These are phyloP conservation scores for Aspergillus eucalypticola DNA, from an alignment of 2,329 filamentous ascomycete species.

Conservation along the genomic window DNA sequence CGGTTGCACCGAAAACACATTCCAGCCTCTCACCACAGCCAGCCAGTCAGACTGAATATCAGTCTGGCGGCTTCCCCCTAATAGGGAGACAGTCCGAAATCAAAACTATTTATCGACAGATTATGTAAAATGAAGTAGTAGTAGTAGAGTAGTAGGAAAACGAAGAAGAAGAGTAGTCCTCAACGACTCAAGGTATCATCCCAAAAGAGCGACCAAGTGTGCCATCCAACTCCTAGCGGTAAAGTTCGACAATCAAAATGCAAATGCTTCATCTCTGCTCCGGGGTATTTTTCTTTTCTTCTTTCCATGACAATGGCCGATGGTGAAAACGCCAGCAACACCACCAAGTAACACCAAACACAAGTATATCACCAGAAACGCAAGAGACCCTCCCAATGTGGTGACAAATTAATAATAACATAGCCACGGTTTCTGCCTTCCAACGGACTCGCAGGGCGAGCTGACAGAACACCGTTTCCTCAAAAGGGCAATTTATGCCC, in stretches of 20 bases:
- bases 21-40: background rate
- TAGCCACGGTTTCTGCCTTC: slow-evolving; percentile 9
- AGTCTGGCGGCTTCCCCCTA: background rate
- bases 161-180: background rate
- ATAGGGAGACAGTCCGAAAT: background rate
- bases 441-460: slow-evolving; percentile 8
- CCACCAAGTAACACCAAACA: slow-evolving; percentile 5
- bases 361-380: slow-evolving; percentile 12
- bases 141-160: background rate
- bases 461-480: slow-evolving; percentile 8
- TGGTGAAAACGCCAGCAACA: slow-evolving; percentile 9
- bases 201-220: slow-evolving; percentile 5
- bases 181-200: slow-evolving; percentile 6
- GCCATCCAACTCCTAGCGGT: slow-evolving; percentile 13
- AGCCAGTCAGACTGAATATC: background rate
- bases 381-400: slow-evolving; percentile 5
- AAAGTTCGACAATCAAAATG: slow-evolving; percentile 3
- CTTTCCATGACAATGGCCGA: slow-evolving; percentile 13
- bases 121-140: slow-evolving; percentile 1
- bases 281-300: slow-evolving; percentile 24
- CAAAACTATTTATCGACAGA: slow-evolving; percentile 5
- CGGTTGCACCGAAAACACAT: background rate
- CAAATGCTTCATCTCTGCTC: slow-evolving; percentile 17
- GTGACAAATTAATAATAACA: slow-evolving; percentile 19
- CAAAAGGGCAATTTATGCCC: slow-evolving; percentile 11